Evolutionary conservation across 1,284 basidiomycete species (phyloP).

Genomic region (Rhodotorula glutinis): DNA sequence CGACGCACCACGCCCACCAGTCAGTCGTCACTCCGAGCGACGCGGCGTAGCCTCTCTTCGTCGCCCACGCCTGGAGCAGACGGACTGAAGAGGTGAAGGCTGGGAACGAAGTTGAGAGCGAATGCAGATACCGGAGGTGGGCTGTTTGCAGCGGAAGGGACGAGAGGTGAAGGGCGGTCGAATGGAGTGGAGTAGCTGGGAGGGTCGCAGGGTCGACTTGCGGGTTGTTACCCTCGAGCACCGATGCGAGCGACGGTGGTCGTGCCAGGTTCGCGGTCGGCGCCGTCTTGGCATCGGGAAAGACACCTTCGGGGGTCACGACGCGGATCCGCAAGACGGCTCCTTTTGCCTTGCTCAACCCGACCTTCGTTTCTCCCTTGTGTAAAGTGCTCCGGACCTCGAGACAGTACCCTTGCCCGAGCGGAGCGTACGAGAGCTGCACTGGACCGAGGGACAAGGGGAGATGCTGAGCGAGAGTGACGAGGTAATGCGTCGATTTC

Average conservation of each 20-base stretch:
- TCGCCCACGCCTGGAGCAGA: constrained; percentile 49
- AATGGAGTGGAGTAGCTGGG: constrained; percentile 43
- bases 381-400: constrained; percentile 58
- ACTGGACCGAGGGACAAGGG: constrained; percentile 29
- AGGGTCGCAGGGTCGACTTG: constrained; percentile 31
- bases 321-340: constrained; percentile 31
- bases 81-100: constrained; percentile 46
- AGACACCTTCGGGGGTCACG: constrained; percentile 49
- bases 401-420: constrained; percentile 66
- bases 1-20: constrained; percentile 40
- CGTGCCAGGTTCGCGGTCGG: constrained; percentile 59
- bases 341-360: constrained; percentile 26
- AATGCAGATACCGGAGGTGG: constrained; percentile 48
- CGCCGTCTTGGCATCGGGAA: constrained; percentile 62
- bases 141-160: constrained; percentile 45
- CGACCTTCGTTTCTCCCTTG: constrained; percentile 52
- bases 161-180: constrained; percentile 46
- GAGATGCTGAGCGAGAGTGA: constrained; percentile 69
- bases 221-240: constrained; percentile 55
- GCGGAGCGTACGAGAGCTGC: constrained; percentile 21
- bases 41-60: constrained; percentile 45
- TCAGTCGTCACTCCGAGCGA: constrained; percentile 38
- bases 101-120: constrained; percentile 42
- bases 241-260: constrained; percentile 46
- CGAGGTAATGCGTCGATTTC: constrained; percentile 87